Conservation (phyloP, 805 yeast species). For the Millerago galiae region DNA sequence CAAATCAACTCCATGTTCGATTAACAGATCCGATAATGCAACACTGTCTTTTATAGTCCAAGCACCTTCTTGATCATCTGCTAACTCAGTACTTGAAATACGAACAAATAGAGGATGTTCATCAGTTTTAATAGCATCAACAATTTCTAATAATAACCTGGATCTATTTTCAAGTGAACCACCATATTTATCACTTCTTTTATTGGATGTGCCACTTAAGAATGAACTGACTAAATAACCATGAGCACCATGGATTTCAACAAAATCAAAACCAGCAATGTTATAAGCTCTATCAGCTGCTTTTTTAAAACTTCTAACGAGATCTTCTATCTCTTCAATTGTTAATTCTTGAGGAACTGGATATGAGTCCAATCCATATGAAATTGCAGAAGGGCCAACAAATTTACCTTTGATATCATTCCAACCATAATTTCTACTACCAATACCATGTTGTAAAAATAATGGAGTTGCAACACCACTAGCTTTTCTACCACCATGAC, state of each 20-base stretch:
- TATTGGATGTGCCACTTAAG: constrained; percentile 36
- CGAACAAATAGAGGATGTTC: constrained; percentile 34
- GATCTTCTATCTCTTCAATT: constrained; percentile 31
- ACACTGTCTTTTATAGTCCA: constrained; percentile 18
- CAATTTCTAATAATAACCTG: constrained; percentile 41
- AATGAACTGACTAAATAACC: constrained; percentile 51
- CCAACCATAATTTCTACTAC: constrained; percentile 35
- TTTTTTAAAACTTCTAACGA: constrained; percentile 36
- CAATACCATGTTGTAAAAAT: constrained; percentile 27
- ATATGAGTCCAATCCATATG: constrained; percentile 18
- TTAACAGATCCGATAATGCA: constrained; percentile 32
- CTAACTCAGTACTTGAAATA: constrained; percentile 15
- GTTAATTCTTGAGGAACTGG: constrained; percentile 38
- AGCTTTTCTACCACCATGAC: constrained; percentile 50
- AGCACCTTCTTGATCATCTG: constrained; percentile 13
- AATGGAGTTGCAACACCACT: constrained; percentile 28
- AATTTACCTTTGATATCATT: constrained; percentile 30
- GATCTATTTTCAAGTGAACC: constrained; percentile 55
- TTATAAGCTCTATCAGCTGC: constrained; percentile 46
- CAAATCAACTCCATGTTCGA: constrained; percentile 41
- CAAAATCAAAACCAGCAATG: constrained; percentile 48
- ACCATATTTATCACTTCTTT: constrained; percentile 58
- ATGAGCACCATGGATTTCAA: constrained; percentile 57
- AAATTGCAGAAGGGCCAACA: constrained; percentile 40
- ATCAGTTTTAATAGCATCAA: constrained; percentile 34